Base-by-base conservation (phyloP, 1,284 basidiomycete species). In the Mixia osmundae region DNA sequence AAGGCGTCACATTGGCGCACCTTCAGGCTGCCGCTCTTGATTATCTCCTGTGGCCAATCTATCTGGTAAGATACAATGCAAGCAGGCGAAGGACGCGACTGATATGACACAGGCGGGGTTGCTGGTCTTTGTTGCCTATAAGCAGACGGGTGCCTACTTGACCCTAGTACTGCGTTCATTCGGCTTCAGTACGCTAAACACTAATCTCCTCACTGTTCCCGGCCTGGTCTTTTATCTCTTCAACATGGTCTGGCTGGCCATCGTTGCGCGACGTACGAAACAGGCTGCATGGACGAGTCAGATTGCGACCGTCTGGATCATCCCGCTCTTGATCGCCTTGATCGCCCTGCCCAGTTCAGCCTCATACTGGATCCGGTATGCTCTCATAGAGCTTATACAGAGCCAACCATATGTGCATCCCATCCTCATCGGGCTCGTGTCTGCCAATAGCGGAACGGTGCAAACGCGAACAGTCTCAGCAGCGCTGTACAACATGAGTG, bases 21-120 rank as follows among this genome's bases (percentile, higher is more conserved):
- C 36, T 57, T 11, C 50, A 45, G 45, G 36, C 39, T 12, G 47
- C 51, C 0, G 20, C 60, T 2, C 43, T 38, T 5, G 59, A 61
- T 40, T 58, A 50, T 33, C 57, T 61, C 33, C 46, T 61, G 4
- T 58, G 51, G 51, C 58, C 58, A 0, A 35, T 61, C 8, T 61
- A 61, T 39, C 20, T 55, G 7, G 42, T 61, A 10, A 47, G n/a
- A n/a, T n/a, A n/a, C n/a, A n/a, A n/a, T n/a, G n/a, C n/a, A n/a
- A n/a, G n/a, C n/a, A n/a, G n/a, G n/a, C n/a, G n/a, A n/a, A n/a
- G n/a, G n/a, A n/a, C n/a, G n/a, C n/a, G n/a, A n/a, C n/a, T n/a
- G n/a, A n/a, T n/a, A n/a, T n/a, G n/a, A n/a, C n/a, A n/a, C n/a
- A n/a, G n/a, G n/a, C n/a, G n/a, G n/a, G n/a, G n/a, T n/a, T n/a